phyloP scores from a whole-genome alignment of 306 rosid genomes.

The Citrullus mucosospermus region DNA sequence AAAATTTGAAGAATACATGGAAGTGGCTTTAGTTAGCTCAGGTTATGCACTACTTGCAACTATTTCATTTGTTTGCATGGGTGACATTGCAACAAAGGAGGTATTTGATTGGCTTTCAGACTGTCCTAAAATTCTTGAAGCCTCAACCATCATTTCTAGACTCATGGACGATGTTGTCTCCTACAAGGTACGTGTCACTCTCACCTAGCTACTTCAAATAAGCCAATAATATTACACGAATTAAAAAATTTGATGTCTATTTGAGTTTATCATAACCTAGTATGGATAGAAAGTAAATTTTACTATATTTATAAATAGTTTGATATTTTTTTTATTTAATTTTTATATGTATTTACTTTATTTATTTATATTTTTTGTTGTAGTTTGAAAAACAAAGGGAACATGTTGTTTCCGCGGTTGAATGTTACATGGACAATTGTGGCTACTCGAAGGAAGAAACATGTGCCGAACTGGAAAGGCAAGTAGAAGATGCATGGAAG shows the following conservation, averaged over 20 bases:
- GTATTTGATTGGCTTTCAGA: conserved; percentile 5
- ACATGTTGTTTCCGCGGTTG: not conserved
- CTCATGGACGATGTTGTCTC: conserved; percentile 13
- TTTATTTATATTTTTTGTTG: not conserved
- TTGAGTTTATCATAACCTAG: too few species aligned
- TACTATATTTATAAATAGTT: too few species aligned
- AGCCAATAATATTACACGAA: not conserved
- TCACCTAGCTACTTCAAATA: not conserved
- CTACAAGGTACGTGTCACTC: not conserved
- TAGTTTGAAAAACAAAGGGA: not conserved
- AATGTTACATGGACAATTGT: not conserved
- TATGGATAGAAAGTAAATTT: too few species aligned
- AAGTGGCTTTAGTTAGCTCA: not conserved
- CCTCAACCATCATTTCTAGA: not conserved
- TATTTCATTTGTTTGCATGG: conserved; percentile 8
- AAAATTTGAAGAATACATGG: conserved; percentile 23
- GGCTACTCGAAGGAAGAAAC: not conserved
- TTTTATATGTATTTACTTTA: too few species aligned
- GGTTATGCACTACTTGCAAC: not conserved
- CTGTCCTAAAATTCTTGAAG: conserved; percentile 3
- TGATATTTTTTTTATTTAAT: too few species aligned
- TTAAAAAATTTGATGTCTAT: too few species aligned
- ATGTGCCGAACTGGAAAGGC: not conserved
- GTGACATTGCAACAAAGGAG: conserved; percentile 7
- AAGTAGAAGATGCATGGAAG: not conserved